A percentile compares a stretch with the other conserved stretches of the same genome.
Evolutionary conservation across 208 protist species (phyloP).

Genomic region (Giardia muris): DNA sequence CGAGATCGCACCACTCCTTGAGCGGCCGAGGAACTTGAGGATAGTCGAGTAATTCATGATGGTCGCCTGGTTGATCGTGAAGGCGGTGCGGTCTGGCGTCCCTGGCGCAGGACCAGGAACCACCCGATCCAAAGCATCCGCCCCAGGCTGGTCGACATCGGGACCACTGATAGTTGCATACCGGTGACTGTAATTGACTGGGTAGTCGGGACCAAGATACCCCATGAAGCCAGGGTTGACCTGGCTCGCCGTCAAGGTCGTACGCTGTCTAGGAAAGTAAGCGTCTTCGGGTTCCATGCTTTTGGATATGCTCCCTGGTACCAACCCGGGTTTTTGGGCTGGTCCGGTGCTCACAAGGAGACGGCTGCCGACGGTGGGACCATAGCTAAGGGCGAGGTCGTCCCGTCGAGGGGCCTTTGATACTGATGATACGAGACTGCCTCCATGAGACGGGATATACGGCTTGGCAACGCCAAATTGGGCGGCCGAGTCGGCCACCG

Average conservation of each 20-base stretch:
- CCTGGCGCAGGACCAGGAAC: not conserved
- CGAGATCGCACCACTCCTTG: not conserved
- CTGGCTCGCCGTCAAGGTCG: not conserved
- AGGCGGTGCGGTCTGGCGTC: not conserved
- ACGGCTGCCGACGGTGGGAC: too few species aligned
- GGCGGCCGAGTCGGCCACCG: too few species aligned
- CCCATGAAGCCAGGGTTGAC: not conserved
- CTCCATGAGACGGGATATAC: too few species aligned
- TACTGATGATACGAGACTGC: too few species aligned
- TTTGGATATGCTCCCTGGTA: too few species aligned
- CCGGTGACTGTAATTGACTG: not conserved
- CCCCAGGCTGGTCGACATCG: not conserved
- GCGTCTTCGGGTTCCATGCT: too few species aligned
- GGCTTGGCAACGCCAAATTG: too few species aligned
- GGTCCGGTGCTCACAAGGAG: too few species aligned
- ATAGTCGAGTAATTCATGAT: not conserved
- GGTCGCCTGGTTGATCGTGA: not conserved
- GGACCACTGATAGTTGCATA: not conserved
- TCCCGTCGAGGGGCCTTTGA: too few species aligned
- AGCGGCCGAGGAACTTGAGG: not conserved
- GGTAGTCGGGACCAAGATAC: not conserved
- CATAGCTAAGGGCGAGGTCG: too few species aligned
- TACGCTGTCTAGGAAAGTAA: too few species aligned
- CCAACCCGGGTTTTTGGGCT: too few species aligned
- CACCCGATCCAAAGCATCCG: not conserved